These are phyloP conservation scores for Globisporangium recalcitrans DNA, from an alignment of 352 stramenopile genomes.

Conservation along the genomic window DNA sequence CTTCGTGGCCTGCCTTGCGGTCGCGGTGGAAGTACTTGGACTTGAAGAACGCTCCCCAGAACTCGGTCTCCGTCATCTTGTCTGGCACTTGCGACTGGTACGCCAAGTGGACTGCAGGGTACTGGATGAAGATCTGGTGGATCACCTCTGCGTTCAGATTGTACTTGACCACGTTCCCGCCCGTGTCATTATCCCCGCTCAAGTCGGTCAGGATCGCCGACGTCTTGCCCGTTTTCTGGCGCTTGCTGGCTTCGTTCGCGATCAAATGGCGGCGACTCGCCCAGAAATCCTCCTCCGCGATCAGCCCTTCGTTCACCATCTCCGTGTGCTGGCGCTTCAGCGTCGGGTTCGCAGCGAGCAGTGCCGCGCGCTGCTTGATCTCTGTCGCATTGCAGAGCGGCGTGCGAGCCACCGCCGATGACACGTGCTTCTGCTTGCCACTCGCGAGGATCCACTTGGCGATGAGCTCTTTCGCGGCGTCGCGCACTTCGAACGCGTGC, in stretches of 20 bases:
- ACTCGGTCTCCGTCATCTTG: constrained; percentile 88
- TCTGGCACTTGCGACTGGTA: constrained; percentile 84
- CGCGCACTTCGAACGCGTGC: constrained; percentile 62
- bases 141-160: constrained; percentile 87
- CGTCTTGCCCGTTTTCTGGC: constrained; percentile 82
- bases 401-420: not conserved
- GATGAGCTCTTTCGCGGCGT: constrained; percentile 68
- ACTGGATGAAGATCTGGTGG: constrained; percentile 89
- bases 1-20: constrained; percentile 71
- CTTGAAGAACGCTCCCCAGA: constrained; percentile 87
- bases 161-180: constrained; percentile 84
- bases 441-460: constrained; percentile 43
- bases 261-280: constrained; percentile 78
- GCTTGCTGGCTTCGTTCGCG: constrained; percentile 76
- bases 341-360: constrained; percentile 65
- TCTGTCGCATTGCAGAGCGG: constrained; percentile 67
- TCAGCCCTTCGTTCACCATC: constrained; percentile 85
- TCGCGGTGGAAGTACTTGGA: constrained; percentile 88
- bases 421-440: constrained; percentile 22
- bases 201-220: constrained; percentile 81
- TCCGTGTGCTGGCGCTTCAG: constrained; percentile 84
- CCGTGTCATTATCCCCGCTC: constrained; percentile 58
- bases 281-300: constrained; percentile 86
- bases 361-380: constrained; percentile 78
- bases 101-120: constrained; percentile 78